Conservation (phyloP, 495 filamentous ascomycete species). For the Penicillium cinerascens region DNA sequence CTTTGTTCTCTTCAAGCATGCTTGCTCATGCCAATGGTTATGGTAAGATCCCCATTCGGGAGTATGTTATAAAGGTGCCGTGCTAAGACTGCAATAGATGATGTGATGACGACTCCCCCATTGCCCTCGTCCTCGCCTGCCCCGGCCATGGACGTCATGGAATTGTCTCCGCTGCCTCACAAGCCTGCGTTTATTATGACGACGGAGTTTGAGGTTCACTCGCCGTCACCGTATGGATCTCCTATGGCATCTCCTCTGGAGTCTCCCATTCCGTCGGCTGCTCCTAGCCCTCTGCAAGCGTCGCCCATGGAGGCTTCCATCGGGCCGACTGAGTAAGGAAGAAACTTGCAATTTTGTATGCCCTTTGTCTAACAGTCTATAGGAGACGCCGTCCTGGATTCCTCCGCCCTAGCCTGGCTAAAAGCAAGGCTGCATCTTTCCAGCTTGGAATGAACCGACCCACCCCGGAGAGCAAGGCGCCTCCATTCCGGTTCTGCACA, state of each 20-base stretch:
- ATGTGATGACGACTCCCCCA: slow-evolving; percentile 78
- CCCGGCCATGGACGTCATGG: slow-evolving; percentile 77
- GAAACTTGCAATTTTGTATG: too few relatives aligned
- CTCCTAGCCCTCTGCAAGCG: slow-evolving; percentile 45
- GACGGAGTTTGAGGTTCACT: slow-evolving; percentile 59
- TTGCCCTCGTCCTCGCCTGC: slow-evolving; percentile 78
- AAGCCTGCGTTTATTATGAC: slow-evolving; percentile 64
- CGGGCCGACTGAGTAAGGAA: slow-evolving; percentile 36
- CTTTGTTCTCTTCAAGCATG: slow-evolving; percentile 82
- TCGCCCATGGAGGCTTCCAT: slow-evolving; percentile 51
- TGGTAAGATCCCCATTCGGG: slow-evolving; percentile 52
- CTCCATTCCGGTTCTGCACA: slow-evolving; percentile 73
- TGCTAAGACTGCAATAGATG: slow-evolving; percentile 35
- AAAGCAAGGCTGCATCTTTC: slow-evolving; percentile 42
- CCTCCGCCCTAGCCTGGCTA: slow-evolving; percentile 39
- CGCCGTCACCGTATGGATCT: slow-evolving; percentile 58
- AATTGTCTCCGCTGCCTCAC: slow-evolving; percentile 90
- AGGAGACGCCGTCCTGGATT: slow-evolving; percentile 42
- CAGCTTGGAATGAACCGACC: slow-evolving; percentile 35
- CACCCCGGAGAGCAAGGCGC: slow-evolving; percentile 56
- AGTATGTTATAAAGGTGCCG: background rate
- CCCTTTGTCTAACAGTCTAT: background rate
- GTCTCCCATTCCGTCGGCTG: slow-evolving; percentile 38
- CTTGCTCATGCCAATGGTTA: slow-evolving; percentile 62
- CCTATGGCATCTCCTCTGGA: slow-evolving; percentile 54